Percentiles rank a stretch among this genome's conserved stretches.
Conservation (phyloP, 768 basidiomycete genomes). For the Xanthoconium purpureum region DNA sequence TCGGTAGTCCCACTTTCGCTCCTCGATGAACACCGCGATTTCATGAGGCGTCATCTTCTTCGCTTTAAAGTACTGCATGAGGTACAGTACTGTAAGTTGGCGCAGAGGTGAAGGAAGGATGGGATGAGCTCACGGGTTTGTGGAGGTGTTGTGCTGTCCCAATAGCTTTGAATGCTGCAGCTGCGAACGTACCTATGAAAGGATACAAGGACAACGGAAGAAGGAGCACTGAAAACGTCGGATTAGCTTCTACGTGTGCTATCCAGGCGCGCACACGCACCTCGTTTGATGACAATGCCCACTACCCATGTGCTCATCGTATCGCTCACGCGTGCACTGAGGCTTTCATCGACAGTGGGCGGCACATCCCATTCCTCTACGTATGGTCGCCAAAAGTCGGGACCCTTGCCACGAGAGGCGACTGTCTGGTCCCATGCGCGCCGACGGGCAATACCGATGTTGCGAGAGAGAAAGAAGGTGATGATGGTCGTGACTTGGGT, state of each 20-base stretch:
- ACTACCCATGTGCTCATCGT: slow-evolving; percentile 16
- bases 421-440: slow-evolving; percentile 83
- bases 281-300: slow-evolving; percentile 19
- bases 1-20: slow-evolving; percentile 87
- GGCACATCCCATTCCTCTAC: slow-evolving; percentile 78
- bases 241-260: background rate
- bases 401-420: slow-evolving; percentile 74
- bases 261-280: slow-evolving; percentile 12
- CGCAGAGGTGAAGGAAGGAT: background rate
- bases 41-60: slow-evolving; percentile 79
- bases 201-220: slow-evolving; percentile 67
- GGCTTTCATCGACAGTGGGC: slow-evolving; percentile 36
- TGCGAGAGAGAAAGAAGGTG: slow-evolving; percentile 78
- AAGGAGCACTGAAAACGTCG: slow-evolving; percentile 44
- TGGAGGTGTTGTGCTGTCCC: slow-evolving; percentile 70
- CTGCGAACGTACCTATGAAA: slow-evolving; percentile 56
- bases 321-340: slow-evolving; percentile 18
- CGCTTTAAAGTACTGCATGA: slow-evolving; percentile 68
- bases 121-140: slow-evolving; percentile 46
- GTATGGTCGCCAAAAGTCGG: slow-evolving; percentile 81
- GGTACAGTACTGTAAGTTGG: background rate
- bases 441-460: slow-evolving; percentile 75
- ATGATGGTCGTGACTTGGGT: slow-evolving; percentile 74
- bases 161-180: slow-evolving; percentile 65
- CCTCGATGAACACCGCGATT: slow-evolving; percentile 75